Percentiles rank a stretch among this genome's conserved stretches.
phyloP scores from a whole-genome alignment of 2,329 filamentous ascomycete species.

The Ascochyta lentis region DNA sequence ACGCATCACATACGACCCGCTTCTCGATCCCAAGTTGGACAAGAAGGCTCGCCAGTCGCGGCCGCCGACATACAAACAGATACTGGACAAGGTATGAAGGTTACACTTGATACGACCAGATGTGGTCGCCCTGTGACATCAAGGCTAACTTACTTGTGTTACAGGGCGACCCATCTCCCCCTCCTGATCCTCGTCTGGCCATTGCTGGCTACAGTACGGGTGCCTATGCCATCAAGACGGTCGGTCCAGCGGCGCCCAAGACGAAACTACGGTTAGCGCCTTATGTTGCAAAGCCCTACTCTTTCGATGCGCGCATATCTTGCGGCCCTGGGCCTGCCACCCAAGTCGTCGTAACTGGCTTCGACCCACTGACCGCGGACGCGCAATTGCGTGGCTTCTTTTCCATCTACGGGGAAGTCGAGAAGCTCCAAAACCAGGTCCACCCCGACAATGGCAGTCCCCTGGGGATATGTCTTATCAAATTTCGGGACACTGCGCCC shows the following conservation, averaged over 20 bases:
- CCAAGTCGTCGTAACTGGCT: conserved; percentile 93
- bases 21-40: conserved; percentile 63
- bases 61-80: conserved; percentile 57
- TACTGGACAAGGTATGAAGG: conserved; percentile 55
- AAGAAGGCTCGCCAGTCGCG: conserved; percentile 58
- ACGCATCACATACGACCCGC: conserved; percentile 68
- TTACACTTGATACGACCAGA: conserved; percentile 36
- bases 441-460: conserved; percentile 94
- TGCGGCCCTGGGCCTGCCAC: conserved; percentile 88
- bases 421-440: conserved; percentile 90
- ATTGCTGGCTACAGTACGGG: conserved; percentile 66
- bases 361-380: conserved; percentile 86
- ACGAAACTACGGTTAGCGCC: conserved; percentile 74
- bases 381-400: conserved; percentile 78
- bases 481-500: conserved; percentile 75
- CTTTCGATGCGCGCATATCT: conserved; percentile 81
- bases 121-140: conserved; percentile 51
- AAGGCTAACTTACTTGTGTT: conserved; percentile 52
- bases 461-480: conserved; percentile 89
- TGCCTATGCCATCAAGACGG: conserved; percentile 57
- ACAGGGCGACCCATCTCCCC: conserved; percentile 79
- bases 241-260: conserved; percentile 67
- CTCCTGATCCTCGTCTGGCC: conserved; percentile 80
- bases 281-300: conserved; percentile 81
- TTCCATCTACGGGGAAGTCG: conserved; percentile 83